Evolutionary conservation across 257 asterid genomes (phyloP), one percentile per base, ranked within the genome.

Genomic region (Primulina eburnea): DNA sequence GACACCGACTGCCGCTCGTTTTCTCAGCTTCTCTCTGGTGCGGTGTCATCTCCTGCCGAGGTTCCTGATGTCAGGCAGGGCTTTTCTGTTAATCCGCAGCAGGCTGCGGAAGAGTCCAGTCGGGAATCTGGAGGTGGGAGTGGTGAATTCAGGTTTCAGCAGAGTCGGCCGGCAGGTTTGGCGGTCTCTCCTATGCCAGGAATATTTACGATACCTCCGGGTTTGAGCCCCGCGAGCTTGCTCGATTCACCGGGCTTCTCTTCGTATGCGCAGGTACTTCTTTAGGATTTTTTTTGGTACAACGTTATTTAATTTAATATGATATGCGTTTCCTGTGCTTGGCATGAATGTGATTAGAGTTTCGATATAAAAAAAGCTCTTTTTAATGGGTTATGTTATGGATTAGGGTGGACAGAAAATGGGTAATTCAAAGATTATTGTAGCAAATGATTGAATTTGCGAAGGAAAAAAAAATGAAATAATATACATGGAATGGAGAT

Each of bases 1-100:
- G 87, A 82, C 33, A 72, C 75, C 24, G 95, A 85, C 56, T 85
- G 78, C 81, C 87, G 89, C 35, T 88, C 98, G 3, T 92, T 90
- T 70, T 84, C 97, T 0, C 96, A 92, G 88, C 95, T 92, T 0
- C 89, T 92, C 1, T 81, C 93, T 38, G 93, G 90, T 60, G 87
- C 85, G 33, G 64, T 73, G 72, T 32, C 82, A 0, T 74, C 94
- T 65, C 85, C 90, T 18, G 80, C 35, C 8, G 72, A 73, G 2
- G 70, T 40, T 6, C 71, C 76, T 4, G 70, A 61, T 33, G 56
- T 37, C 1, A 43, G 86, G 75, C 88, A 66, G 56, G 70, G 59
- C 64, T 62, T 53, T 34, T 80, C 60, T 61, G 67, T 68, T 40
- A 75, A 24, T 33, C 62, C 62, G 40, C 64, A 40, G 65, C 71